Percentiles rank a stretch among this genome's conserved stretches.
phyloP scores from a whole-genome alignment of 768 basidiomycete species.

The Russula abietina region DNA sequence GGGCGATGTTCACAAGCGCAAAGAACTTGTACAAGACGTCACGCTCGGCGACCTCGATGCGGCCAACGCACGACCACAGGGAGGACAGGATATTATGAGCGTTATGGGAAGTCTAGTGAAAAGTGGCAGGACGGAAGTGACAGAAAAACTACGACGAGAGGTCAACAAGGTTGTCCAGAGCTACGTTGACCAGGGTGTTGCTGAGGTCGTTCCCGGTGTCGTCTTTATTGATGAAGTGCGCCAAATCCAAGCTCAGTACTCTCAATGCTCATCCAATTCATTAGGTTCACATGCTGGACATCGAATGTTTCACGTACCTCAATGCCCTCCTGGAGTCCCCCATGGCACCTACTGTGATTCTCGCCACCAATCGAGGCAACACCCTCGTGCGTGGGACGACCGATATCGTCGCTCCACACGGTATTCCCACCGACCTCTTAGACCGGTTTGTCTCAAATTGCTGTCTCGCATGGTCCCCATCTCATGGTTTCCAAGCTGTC shows the following conservation, averaged over 20 bases:
- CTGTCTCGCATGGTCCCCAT: slow-evolving; percentile 1
- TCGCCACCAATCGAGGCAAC: slow-evolving; percentile 94
- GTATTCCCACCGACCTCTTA: slow-evolving; percentile 87
- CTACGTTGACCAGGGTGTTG: slow-evolving; percentile 97
- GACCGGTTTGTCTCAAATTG: slow-evolving; percentile 57
- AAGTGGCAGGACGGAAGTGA: slow-evolving; percentile 90
- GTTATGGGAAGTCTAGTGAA: slow-evolving; percentile 92
- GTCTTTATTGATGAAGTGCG: slow-evolving; percentile 97
- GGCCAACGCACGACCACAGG: slow-evolving; percentile 92
- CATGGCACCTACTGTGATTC: slow-evolving; percentile 95
- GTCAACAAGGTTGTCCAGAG: slow-evolving; percentile 97
- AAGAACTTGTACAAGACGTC: slow-evolving; percentile 92
- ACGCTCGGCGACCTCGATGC: slow-evolving; percentile 93
- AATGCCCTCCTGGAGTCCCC: slow-evolving; percentile 93
- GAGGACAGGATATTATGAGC: slow-evolving; percentile 98
- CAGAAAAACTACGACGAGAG: slow-evolving; percentile 90
- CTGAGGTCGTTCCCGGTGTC: slow-evolving; percentile 95
- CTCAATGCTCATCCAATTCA: not conserved
- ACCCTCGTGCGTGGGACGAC: slow-evolving; percentile 88
- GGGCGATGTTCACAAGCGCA: slow-evolving; percentile 93
- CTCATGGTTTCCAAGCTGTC: slow-evolving; percentile 54
- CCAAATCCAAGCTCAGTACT: slow-evolving; percentile 4
- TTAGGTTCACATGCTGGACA: slow-evolving; percentile 99
- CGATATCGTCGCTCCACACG: slow-evolving; percentile 88
- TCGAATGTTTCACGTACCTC: slow-evolving; percentile 98